phyloP scores from a whole-genome alignment of 441 rosid genomes.

The Adansonia rubrostipa region DNA sequence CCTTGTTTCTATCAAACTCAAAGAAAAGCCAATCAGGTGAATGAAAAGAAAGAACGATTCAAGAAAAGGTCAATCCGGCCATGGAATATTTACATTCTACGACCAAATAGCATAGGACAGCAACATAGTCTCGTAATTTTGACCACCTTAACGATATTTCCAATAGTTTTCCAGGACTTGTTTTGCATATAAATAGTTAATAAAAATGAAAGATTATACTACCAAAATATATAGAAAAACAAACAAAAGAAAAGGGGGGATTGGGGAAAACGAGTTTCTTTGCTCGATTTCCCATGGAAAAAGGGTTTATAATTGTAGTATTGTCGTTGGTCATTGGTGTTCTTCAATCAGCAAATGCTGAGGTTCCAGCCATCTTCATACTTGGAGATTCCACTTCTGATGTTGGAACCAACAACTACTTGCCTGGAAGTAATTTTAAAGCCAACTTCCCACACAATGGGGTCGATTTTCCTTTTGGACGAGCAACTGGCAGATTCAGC shows the following conservation, averaged over 20 bases:
- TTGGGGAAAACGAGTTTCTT: not conserved
- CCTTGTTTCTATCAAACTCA: slow-evolving; percentile 8
- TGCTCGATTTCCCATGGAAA: slow-evolving; percentile 31
- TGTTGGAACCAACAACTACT: slow-evolving; percentile 53
- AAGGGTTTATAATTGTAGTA: slow-evolving; percentile 8
- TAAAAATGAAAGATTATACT: not conserved
- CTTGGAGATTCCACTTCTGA: slow-evolving; percentile 63
- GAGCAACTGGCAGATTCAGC: slow-evolving; percentile 60
- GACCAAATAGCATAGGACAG: not conserved
- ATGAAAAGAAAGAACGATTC: not conserved
- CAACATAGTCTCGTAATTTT: not conserved
- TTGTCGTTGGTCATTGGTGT: slow-evolving; percentile 21
- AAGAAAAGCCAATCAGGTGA: not conserved
- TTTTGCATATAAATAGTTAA: slow-evolving; percentile 30
- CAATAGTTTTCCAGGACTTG: not conserved
- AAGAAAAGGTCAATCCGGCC: slow-evolving; percentile 11
- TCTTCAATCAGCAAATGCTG: slow-evolving; percentile 28
- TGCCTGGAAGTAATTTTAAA: slow-evolving; percentile 34
- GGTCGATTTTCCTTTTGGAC: slow-evolving; percentile 52
- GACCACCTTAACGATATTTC: not conserved
- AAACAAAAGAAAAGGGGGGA: not conserved
- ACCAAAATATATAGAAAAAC: too few relatives aligned
- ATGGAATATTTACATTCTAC: not conserved
- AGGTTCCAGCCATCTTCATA: slow-evolving; percentile 40
- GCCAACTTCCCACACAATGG: slow-evolving; percentile 53